Evolutionary conservation across 768 basidiomycete species (phyloP), one percentile per base, ranked within the genome.

Genomic region (Trametes maxima): DNA sequence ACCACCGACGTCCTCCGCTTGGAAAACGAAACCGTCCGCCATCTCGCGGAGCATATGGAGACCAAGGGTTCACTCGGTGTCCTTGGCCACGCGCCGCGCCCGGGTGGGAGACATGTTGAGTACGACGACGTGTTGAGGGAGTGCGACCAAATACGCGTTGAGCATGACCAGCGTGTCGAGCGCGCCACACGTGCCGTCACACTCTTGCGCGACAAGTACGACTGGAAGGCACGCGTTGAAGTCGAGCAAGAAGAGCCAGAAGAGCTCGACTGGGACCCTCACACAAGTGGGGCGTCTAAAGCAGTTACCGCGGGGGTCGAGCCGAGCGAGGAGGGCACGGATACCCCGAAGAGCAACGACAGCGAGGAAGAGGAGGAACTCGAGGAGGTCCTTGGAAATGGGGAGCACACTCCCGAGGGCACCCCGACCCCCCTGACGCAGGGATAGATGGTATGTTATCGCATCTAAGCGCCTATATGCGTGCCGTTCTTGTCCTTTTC

Each of bases 221-320:
- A 93, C 48, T 92, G 90, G 88, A 87, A 86, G 70, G 83, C 85
- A 65, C 79, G 92, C n/a, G 88, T 93, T 21, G 85, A 84, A 62
- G 90, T 92, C 13, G 86, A 88, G 67, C 83, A 85, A 14, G 90
- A 89, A 64, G 90, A 92, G 71, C 89, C 88, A 3, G 89, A 91
- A 65, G 90, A 91, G 63, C 74, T 89, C 39, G 85, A 84, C 19
- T 89, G 87, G 86, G 87, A 87, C 65, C 86, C 87, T 4, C 77
- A 84, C 43, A 33, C 70, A 17, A 65, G 57, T 46, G 65, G 16
- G 57, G 70, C 33, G 22, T 61, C 53, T 28, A 68, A n/a, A 13
- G 66, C 65, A 42, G 63, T 49, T 4, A 60, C 63, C 10, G 52
- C 61, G 5, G 66, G 62, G 5, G 63, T 55, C 11, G 68, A 56